Evolutionary conservation across 2,329 filamentous ascomycete species (phyloP), one percentile per base, ranked within the genome.

Genomic region (Talaromyces islandicus): DNA sequence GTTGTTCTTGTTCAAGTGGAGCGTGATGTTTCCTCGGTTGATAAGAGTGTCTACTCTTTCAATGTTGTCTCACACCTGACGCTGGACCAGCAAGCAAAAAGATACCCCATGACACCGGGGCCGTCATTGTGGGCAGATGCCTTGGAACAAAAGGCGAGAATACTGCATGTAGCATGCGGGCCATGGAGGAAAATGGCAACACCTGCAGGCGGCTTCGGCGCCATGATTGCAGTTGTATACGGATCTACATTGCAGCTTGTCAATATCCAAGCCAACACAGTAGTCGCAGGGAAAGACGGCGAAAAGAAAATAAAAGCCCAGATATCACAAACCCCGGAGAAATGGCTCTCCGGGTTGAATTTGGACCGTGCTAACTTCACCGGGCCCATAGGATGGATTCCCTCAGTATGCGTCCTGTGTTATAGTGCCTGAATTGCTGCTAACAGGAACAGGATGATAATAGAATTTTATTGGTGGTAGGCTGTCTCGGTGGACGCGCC

Each of bases 341-440:
- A 41, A 7, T 38, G n/a, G 14, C 57, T 2, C 54, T 52, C 32
- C 43, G 58, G 21, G 30, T 60, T 14, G 21, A 41, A 57, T 17
- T 56, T 66, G 58, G 54, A 62, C 1, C 32, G 56, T 7, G 64
- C 65, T 41, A 63, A 68, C 12, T 65, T 71, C n/a, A 68, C 64
- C 11, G 73, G 73, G 0, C 72, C 71, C 12, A 54, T 75, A 5
- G 51, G 64, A 30, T 76, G 73, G 72, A 46, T 72, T 30, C 61
- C 64, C 43, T 62, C 62, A 30, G 73, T 76, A 70, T 30, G 70
- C 61, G 25, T 43, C 19, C 19, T 27, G 10, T 5, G 53, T 21
- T 35, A 25, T 41, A 24, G 21, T 41, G 24, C 11, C 9, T 48
- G 24, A 14, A 38, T 0, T 24, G 30, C 19, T 56, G 35, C 52